A percentile compares a stretch with the other conserved stretches of the same genome.
Conservation (phyloP, 176 grass and related monocot genomes). For the Musa troglodytarum region DNA sequence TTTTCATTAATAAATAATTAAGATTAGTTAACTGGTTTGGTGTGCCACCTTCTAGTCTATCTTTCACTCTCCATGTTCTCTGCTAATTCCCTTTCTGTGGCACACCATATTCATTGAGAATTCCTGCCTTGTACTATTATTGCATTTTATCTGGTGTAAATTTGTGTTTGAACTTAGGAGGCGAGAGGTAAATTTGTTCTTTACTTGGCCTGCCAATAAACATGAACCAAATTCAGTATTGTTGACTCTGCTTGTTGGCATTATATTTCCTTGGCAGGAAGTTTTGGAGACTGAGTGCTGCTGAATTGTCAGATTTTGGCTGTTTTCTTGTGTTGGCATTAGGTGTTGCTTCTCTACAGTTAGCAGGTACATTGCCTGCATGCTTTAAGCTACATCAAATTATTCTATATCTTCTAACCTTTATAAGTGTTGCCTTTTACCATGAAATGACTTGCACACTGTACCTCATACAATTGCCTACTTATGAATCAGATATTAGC, state of each 20-base stretch:
- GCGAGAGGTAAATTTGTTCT: no score
- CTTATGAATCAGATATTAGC: constrained; percentile 83
- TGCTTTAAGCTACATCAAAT: constrained; percentile 16
- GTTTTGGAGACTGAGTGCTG: constrained; percentile 67
- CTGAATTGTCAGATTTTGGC: constrained; percentile 95
- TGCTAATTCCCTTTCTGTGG: no score
- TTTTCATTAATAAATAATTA: no score
- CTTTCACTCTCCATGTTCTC: no score
- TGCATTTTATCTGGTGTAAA: no score
- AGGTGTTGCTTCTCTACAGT: constrained; percentile 80
- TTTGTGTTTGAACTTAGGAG: no score
- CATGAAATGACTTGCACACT: background rate
- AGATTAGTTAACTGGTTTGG: no score
- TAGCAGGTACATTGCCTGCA: constrained; percentile 50
- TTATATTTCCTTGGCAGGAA: constrained; percentile 54
- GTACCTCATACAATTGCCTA: constrained; percentile 21
- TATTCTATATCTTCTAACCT: constrained; percentile 3
- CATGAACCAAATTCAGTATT: background rate
- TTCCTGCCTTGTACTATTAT: no score
- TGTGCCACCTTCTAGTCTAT: no score
- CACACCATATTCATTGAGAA: no score
- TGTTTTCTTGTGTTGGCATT: constrained; percentile 86
- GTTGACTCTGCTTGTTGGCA: background rate
- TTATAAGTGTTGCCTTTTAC: constrained; percentile 4
- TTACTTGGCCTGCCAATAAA: no score